Base-by-base conservation (phyloP, 495 filamentous ascomycete genomes). In the Podospora pseudoanserina region DNA sequence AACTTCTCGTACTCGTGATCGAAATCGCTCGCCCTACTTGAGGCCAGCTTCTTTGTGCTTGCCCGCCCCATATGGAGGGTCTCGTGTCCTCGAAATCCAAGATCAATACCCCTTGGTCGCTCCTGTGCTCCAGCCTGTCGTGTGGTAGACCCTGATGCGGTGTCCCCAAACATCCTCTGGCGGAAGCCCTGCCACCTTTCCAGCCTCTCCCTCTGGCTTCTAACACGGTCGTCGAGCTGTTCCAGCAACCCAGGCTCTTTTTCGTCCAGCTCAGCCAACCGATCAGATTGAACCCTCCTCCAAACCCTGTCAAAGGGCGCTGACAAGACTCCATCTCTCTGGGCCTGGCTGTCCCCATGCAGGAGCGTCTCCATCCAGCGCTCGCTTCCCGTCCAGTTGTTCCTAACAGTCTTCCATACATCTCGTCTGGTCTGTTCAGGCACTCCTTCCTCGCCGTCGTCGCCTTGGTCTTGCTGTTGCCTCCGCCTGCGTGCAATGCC, bases 331-430 rank as follows among this genome's bases (percentile, higher is more conserved):
- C 83, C 82, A 70, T 93, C 90, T 20, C 82, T 85, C 64, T 77
- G 80, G 26, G 81, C 77, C n/a, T 79, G 78, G 30, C 79, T 81
- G 54, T 91, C 91, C 0, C 90, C 91, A 59, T 88, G 82, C 0
- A 93, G 76, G 23, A 96, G 72, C 18, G 83, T 77, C 53, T 91
- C 85, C 70, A 89, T 81, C 88, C 91, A 92, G 63, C 88, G 82
- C 61, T 86, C 81, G 69, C 88, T 84, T 1, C 92, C 92, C 6
- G 89, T 79, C 92, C 92, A 96, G 68, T 92, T 91, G 23, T 86
- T 86, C 68, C 83, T 83, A 32, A 93, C 75, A 18, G 85, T 80
- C 30, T 81, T 80, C 57, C 85, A 80, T 15, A 87, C 72, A 16
- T 81, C 78, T 0, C 74, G 71, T 19, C 78, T 80, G 27, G 77